Evolutionary conservation across 768 basidiomycete species (phyloP).

Genomic region (Lentinula raphanica): DNA sequence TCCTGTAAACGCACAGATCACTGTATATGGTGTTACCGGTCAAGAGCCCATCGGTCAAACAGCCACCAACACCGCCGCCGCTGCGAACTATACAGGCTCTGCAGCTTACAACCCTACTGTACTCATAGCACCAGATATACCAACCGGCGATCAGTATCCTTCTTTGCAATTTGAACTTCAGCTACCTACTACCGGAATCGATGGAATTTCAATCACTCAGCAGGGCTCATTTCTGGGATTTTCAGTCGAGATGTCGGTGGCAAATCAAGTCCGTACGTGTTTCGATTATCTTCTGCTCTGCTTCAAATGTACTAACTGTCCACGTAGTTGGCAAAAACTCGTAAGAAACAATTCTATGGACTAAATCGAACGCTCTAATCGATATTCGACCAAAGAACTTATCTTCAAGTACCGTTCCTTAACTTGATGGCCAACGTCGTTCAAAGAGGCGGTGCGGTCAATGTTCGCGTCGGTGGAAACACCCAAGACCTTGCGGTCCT

Average conservation of each 20-base stretch:
- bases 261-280: slow-evolving; percentile 54
- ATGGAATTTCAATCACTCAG: slow-evolving; percentile 35
- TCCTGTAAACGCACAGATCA: background rate
- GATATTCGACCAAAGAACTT: slow-evolving; percentile 28
- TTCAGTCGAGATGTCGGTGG: slow-evolving; percentile 71
- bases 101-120: slow-evolving; percentile 50
- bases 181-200: slow-evolving; percentile 25
- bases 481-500: slow-evolving; percentile 64
- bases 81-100: slow-evolving; percentile 29
- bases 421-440: slow-evolving; percentile 69
- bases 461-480: slow-evolving; percentile 76
- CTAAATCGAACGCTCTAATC: background rate
- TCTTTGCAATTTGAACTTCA: slow-evolving; percentile 39
- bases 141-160: slow-evolving; percentile 30
- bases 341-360: too few relatives aligned
- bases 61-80: slow-evolving; percentile 17
- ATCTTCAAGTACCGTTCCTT: slow-evolving; percentile 61
- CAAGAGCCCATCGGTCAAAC: background rate
- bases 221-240: slow-evolving; percentile 67
- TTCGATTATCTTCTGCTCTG: slow-evolving; percentile 12
- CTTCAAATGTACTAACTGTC: too few relatives aligned
- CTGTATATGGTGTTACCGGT: background rate
- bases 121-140: slow-evolving; percentile 45
- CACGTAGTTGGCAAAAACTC: too few relatives aligned
- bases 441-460: slow-evolving; percentile 53